Evolutionary conservation across 176 grass and related monocot genomes (phyloP).

Genomic region (Olyra latifolia): DNA sequence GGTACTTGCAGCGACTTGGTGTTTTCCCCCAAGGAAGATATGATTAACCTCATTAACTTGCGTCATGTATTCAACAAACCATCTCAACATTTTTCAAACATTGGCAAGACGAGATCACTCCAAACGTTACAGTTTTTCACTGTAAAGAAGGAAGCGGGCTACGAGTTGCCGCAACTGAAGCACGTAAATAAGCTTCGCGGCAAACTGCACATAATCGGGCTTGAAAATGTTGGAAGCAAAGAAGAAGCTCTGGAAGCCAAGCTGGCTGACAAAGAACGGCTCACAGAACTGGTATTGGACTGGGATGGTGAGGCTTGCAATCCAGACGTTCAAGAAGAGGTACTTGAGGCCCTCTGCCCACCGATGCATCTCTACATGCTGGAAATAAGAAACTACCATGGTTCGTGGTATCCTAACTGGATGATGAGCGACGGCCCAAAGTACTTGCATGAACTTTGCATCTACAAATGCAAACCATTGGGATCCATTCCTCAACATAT

Average conservation of each 20-base stretch:
- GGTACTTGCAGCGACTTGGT: too few relatives aligned
- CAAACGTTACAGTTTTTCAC: not conserved
- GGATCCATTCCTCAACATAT: not conserved
- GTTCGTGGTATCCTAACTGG: slow-evolving; percentile 31
- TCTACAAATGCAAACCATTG: accelerated
- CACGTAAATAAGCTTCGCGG: slow-evolving; percentile 26
- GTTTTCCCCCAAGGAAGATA: too few relatives aligned
- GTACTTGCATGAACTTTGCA: not conserved
- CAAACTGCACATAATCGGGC: not conserved
- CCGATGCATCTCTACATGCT: not conserved
- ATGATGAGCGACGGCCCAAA: not conserved
- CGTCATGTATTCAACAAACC: too few relatives aligned
- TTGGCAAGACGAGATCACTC: slow-evolving; percentile 28
- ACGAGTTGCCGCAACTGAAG: slow-evolving; percentile 25
- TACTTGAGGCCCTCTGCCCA: slow-evolving; percentile 44
- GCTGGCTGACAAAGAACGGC: too few relatives aligned
- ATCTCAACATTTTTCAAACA: too few relatives aligned
- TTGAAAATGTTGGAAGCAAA: slow-evolving; percentile 38
- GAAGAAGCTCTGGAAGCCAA: too few relatives aligned
- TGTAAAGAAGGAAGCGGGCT: slow-evolving; percentile 6
- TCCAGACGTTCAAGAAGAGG: not conserved
- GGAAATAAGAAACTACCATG: not conserved
- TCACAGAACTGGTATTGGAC: too few relatives aligned
- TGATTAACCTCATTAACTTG: too few relatives aligned
- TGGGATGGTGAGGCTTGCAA: not conserved